Evolutionary conservation across 768 basidiomycete species (phyloP).

Genomic region (Terana coerulea): DNA sequence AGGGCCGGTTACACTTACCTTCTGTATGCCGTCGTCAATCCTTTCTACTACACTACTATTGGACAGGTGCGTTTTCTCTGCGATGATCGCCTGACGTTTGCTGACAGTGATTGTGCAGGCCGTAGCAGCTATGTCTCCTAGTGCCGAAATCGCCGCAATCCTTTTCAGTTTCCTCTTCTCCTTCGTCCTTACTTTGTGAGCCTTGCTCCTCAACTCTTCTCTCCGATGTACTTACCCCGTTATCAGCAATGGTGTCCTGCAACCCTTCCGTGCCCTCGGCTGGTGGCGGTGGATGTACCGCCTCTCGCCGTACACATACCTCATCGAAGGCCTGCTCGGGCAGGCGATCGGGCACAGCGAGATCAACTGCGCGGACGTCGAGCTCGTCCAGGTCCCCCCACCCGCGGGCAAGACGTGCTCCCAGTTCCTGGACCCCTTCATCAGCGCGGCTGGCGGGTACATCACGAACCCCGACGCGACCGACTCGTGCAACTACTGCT

Average conservation of each 20-base stretch:
- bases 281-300: slow-evolving; percentile 76
- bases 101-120: slow-evolving; percentile 23
- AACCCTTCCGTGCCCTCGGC: slow-evolving; percentile 55
- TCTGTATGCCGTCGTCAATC: slow-evolving; percentile 49
- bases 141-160: slow-evolving; percentile 54
- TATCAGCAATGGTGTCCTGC: slow-evolving; percentile 58
- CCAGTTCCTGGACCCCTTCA: slow-evolving; percentile 48
- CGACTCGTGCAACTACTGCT: slow-evolving; percentile 46
- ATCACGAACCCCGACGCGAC: slow-evolving; percentile 52
- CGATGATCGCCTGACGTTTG: neutral
- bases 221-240: neutral
- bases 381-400: slow-evolving; percentile 51
- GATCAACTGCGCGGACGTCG: slow-evolving; percentile 47
- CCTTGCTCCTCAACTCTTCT: slow-evolving; percentile 12
- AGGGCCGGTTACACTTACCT: slow-evolving; percentile 61
- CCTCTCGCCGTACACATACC: slow-evolving; percentile 51
- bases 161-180: slow-evolving; percentile 57
- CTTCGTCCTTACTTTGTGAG: slow-evolving; percentile 62
- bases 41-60: slow-evolving; percentile 59
- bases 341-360: slow-evolving; percentile 39
- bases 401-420: slow-evolving; percentile 51
- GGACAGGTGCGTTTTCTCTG: slow-evolving; percentile 31
- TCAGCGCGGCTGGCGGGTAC: slow-evolving; percentile 49
- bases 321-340: slow-evolving; percentile 45
- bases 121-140: slow-evolving; percentile 58